A percentile compares a stretch with the other conserved stretches of the same genome.
Conservation (phyloP, 768 basidiomycete genomes). For the Tricholoma furcatifolium region DNA sequence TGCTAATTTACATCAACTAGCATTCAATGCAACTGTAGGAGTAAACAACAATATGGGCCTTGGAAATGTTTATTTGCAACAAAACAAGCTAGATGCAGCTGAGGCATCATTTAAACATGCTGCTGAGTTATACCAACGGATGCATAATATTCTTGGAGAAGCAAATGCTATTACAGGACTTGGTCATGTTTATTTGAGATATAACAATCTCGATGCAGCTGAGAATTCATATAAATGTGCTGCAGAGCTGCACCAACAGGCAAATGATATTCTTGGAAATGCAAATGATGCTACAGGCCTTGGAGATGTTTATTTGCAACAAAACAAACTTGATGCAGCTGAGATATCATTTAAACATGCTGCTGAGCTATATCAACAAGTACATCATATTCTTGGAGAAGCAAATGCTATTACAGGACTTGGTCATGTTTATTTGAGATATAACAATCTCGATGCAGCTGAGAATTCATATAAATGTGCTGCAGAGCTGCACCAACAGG, state of each 20-base stretch:
- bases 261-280: neutral
- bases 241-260: neutral
- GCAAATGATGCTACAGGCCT: neutral
- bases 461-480: too few species aligned
- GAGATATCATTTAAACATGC: neutral
- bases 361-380: neutral
- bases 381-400: neutral
- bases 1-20: too few species aligned
- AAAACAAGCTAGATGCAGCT: constrained; percentile 17
- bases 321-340: neutral
- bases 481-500: too few species aligned
- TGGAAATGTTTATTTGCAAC: constrained; percentile 16
- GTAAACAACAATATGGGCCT: constrained; percentile 13
- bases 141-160: constrained; percentile 10
- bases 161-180: neutral
- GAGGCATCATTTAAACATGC: constrained; percentile 15
- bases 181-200: neutral
- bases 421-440: too few species aligned
- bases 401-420: neutral
- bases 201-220: neutral
- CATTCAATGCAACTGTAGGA: constrained; percentile 7
- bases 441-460: too few species aligned
- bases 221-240: neutral
- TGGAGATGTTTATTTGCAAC: neutral
- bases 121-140: constrained; percentile 15